These are phyloP conservation scores for Emergomyces africanus DNA, from an alignment of 2,329 filamentous ascomycete species.

Conservation along the genomic window DNA sequence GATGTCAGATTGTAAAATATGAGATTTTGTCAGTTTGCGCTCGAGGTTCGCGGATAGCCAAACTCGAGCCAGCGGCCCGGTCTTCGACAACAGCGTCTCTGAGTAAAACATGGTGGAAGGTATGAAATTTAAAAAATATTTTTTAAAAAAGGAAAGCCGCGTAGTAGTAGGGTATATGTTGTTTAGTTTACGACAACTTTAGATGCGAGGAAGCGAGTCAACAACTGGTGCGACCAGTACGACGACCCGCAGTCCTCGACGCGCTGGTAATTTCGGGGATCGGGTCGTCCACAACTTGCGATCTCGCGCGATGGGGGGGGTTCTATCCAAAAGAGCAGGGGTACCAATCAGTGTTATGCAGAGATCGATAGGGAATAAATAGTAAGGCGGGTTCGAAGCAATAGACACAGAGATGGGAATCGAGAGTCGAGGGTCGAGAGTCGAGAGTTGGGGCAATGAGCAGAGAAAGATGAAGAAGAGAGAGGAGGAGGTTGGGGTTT, in stretches of 20 bases:
- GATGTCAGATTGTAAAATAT: slow-evolving; percentile 89
- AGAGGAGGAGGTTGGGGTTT: no score
- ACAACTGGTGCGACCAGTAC: slow-evolving; percentile 1
- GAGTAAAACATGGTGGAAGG: slow-evolving; percentile 77
- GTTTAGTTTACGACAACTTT: not conserved
- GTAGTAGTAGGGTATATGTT: not conserved
- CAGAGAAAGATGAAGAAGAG: not conserved
- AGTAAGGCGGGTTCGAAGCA: not conserved
- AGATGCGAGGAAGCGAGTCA: not conserved
- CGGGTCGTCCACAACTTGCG: not conserved
- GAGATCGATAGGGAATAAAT: not conserved
- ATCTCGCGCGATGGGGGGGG: not conserved
- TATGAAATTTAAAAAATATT: not conserved
- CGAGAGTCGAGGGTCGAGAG: no score
- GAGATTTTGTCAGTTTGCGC: slow-evolving; percentile 94
- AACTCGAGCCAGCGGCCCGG: slow-evolving; percentile 89
- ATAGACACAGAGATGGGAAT: not conserved
- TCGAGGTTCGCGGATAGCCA: slow-evolving; percentile 98
- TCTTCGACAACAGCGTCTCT: slow-evolving; percentile 89
- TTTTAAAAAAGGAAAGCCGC: no score
- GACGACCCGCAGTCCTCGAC: slow-evolving; percentile 3
- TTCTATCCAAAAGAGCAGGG: not conserved
- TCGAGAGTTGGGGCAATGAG: not conserved
- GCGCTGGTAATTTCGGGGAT: slow-evolving; percentile 1
- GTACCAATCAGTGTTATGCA: not conserved